Base-by-base conservation (phyloP, 2,329 filamentous ascomycete genomes). In the Pseudodiploospora longispora region DNA sequence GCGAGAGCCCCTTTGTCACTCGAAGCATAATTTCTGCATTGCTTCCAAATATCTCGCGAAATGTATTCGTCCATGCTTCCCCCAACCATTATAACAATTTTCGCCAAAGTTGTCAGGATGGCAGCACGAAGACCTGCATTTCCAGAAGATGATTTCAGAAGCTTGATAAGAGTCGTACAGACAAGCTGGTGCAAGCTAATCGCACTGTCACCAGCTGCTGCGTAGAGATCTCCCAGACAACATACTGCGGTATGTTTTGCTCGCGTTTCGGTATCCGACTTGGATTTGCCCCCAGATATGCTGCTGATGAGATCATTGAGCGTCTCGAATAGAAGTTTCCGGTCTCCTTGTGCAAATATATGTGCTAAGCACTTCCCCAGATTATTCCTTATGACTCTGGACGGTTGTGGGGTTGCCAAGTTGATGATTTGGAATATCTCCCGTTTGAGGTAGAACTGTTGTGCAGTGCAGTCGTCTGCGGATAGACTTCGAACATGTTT, bases 371-470 rank as follows among this genome's bases (percentile, higher is more conserved):
- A 91, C 63, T 80, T 79, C 39, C 89, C 91, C 32, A 97, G 64
- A 60, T 91, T 94, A 67, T 91, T 93, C 55, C 93, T 81, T 59
- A 96, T 85, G 35, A 95, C 85, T 60, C 93, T 80, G 36, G 88
- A 91, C 33, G 91, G 88, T 39, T 85, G 78, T 44, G 91, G 91
- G 37, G 87, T 80, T 35, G 87, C 76, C 34, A 98, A 78, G 57
- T 83, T 89, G 62, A 98, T 78, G 61, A 98, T 85, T 67, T 95
- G 88, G 64, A 97, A 87, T 53, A 96, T 76, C 73, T 97, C 89
- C 63, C 87, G 90, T 68, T 96, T 96, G 56, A 98, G 75, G 61
- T 87, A 87, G 56, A 89, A 82, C 65, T 98, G 93, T 67, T 96
- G 86, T 9, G 86, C 79, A 27, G 87, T 91, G 53, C 90, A 85